phyloP scores from a whole-genome alignment of 2,329 filamentous ascomycete genomes.

The Colletotrichum caudatum region DNA sequence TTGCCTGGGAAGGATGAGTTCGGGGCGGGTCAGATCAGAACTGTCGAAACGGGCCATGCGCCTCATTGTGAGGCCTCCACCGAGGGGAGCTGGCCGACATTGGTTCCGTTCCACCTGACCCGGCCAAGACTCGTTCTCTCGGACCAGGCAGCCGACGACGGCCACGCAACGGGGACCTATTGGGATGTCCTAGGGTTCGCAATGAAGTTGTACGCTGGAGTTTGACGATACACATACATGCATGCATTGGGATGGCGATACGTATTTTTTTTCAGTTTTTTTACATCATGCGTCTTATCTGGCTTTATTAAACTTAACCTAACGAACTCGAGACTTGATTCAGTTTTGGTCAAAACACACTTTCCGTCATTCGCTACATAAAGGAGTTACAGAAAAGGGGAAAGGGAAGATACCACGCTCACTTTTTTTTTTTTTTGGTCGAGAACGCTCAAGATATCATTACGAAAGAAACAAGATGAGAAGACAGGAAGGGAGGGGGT shows the following conservation, averaged over 20 bases:
- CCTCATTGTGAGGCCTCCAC: constrained; percentile 17
- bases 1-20: constrained; percentile 1
- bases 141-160: neutral
- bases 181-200: constrained; percentile 38
- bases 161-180: constrained; percentile 32
- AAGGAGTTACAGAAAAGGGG: constrained; percentile 4
- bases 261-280: neutral
- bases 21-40: neutral
- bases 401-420: constrained; percentile 33
- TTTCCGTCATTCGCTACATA: constrained; percentile 26
- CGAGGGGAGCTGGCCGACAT: neutral
- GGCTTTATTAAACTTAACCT: neutral
- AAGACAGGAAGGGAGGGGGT: neutral
- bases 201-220: constrained; percentile 41
- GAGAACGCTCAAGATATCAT: neutral
- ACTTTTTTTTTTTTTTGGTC: constrained; percentile 8
- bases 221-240: constrained; percentile 44
- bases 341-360: neutral
- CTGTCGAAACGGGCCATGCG: constrained; percentile 14
- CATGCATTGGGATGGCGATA: constrained; percentile 41
- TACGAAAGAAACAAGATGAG: neutral
- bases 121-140: constrained; percentile 1
- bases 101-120: neutral
- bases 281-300: neutral
- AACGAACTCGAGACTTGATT: constrained; percentile 23